Evolutionary conservation across 352 stramenopile genomes (phyloP), one percentile per base, ranked within the genome.

Genomic region (Globisporangium nagaii): DNA sequence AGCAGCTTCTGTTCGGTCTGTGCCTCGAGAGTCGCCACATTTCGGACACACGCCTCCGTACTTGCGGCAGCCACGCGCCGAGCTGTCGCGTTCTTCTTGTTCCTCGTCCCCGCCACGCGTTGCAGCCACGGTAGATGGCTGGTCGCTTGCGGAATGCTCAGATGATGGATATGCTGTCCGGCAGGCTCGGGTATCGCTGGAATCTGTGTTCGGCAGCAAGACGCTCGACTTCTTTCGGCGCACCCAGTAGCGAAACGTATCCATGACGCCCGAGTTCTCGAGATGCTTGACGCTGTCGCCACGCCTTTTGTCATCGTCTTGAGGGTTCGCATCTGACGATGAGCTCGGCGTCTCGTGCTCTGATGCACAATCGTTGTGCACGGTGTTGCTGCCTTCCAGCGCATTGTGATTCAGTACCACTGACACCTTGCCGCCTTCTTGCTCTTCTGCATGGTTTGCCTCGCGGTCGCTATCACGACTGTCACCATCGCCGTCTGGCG

Each of bases 1-100:
- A 31, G 39, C 11, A 27, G 37, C 15, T 32, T 51, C 40, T 27
- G n/a, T n/a, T n/a, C n/a, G n/a, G n/a, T 15, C 20, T 43, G 40
- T 19, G 42, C 5, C 2, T 30, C 10, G 9, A 9, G 15, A 22
- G 31, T 24, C 9, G n/a, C 13, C 19, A 35, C 66, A 75, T 11
- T 43, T 5, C 12, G 20, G 32, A 32, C 67, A 75, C 6, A 65
- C 6, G 3, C 60, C 52, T 8, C 68, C 68, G 28, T 66, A 76
- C 4, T 66, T 64, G 13, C 53, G 40, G 35, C 68, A 75, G 1
- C 60, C 63, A 17, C 53, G 36, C 11, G 27, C 25, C 4, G 24
- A 32, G 19, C 13, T 31, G 12, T 34, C 28, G 30, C 3, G 7
- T 2, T 28, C 28, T 7, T 24, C 24, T 22, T 42, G 19, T 30